Percentiles rank a stretch among this genome's conserved stretches.
phyloP scores from a whole-genome alignment of 148 eudicot genomes.

The Vaccinium vitisidaea region DNA sequence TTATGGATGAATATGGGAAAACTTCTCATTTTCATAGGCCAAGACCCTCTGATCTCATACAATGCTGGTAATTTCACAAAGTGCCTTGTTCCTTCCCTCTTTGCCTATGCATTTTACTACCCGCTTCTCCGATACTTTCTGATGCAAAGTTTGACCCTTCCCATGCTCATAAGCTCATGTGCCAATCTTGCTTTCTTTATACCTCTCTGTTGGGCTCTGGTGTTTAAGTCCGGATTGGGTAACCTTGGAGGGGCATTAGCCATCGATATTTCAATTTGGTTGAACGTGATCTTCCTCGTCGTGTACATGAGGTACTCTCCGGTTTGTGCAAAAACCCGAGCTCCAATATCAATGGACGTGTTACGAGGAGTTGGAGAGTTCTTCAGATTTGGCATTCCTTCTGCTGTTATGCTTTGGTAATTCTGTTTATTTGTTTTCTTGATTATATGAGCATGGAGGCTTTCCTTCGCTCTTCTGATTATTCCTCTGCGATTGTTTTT shows the following conservation, averaged over 20 bases:
- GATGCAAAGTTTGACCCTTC: conserved; percentile 66
- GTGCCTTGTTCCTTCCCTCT: conserved; percentile 64
- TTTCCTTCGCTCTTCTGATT: neutral
- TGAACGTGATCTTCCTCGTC: conserved; percentile 45
- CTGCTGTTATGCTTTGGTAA: conserved; percentile 85
- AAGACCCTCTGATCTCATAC: conserved; percentile 65
- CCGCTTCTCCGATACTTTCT: conserved; percentile 71
- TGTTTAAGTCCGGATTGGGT: conserved; percentile 56
- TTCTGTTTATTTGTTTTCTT: neutral
- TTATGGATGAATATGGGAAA: conserved; percentile 62
- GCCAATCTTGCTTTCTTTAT: conserved; percentile 49
- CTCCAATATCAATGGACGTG: conserved; percentile 62
- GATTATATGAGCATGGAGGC: too few species aligned
- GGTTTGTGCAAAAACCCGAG: conserved; percentile 55
- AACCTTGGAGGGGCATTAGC: conserved; percentile 72
- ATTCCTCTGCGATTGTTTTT: neutral
- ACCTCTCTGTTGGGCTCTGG: conserved; percentile 70
- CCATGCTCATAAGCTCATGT: conserved; percentile 60
- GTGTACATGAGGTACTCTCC: conserved; percentile 62
- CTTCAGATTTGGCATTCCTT: conserved; percentile 73
- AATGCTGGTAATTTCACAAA: conserved; percentile 64
- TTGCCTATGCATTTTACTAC: conserved; percentile 60
- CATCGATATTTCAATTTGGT: conserved; percentile 59
- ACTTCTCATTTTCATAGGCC: conserved; percentile 58
- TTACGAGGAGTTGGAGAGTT: conserved; percentile 64